Conservation (phyloP, 495 filamentous ascomycete species). For the Aspergillus baeticus region DNA sequence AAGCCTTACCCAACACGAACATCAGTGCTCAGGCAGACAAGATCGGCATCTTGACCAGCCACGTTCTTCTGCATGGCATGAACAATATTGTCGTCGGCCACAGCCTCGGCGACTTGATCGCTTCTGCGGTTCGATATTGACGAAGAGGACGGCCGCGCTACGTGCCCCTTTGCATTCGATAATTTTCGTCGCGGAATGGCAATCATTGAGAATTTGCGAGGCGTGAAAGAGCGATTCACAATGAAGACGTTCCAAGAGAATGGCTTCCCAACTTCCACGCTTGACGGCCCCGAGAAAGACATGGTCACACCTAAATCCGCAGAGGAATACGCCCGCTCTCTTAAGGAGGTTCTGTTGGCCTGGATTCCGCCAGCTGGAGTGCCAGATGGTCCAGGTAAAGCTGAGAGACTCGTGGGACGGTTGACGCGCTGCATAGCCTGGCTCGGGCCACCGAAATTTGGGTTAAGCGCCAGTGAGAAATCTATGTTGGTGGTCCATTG, state of each 20-base stretch:
- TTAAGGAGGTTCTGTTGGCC: conserved; percentile 53
- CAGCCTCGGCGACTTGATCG: conserved; percentile 66
- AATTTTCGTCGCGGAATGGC: conserved; percentile 75
- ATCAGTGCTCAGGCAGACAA: conserved; percentile 82
- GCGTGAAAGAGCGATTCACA: conserved; percentile 69
- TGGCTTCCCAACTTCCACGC: conserved; percentile 66
- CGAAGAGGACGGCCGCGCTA: conserved; percentile 46
- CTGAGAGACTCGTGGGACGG: conserved; percentile 55
- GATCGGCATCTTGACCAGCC: conserved; percentile 66
- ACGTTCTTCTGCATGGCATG: conserved; percentile 79
- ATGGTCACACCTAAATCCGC: conserved; percentile 71
- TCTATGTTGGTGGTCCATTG: conserved; percentile 81
- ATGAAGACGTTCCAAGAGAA: conserved; percentile 90
- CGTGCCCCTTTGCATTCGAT: conserved; percentile 60
- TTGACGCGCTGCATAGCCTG: conserved; percentile 49
- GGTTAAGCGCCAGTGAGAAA: conserved; percentile 68
- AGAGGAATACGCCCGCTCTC: conserved; percentile 49
- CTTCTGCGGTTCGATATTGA: conserved; percentile 42
- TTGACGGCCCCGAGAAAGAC: conserved; percentile 64
- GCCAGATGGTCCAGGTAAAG: conserved; percentile 32
- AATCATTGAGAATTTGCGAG: conserved; percentile 78
- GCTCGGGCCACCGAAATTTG: conserved; percentile 63
- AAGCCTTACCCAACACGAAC: conserved; percentile 72
- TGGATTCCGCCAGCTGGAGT: conserved; percentile 21
- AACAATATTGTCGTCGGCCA: conserved; percentile 81